These are phyloP conservation scores for Myochromella boudieri DNA, from an alignment of 768 basidiomycete species.

Conservation along the genomic window DNA sequence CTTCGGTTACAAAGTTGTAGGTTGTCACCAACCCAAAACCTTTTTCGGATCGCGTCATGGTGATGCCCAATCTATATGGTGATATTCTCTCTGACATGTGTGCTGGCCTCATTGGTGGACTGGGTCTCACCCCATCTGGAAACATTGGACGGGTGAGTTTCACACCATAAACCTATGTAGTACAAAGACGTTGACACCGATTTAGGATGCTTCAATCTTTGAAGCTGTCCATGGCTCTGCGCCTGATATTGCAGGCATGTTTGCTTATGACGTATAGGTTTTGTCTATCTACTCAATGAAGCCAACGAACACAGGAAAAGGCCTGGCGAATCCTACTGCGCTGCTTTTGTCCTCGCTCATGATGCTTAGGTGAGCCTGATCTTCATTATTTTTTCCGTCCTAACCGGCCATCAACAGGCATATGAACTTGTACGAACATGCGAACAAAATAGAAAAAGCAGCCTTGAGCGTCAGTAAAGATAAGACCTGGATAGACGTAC, in stretches of 20 bases:
- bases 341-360: slow-evolving; percentile 92
- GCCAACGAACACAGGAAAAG: slow-evolving; percentile 57
- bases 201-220: slow-evolving; percentile 95
- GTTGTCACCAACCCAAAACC: slow-evolving; percentile 92
- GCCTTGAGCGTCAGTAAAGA: slow-evolving; percentile 69
- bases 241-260: slow-evolving; percentile 93
- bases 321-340: slow-evolving; percentile 99
- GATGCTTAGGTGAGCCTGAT: slow-evolving; percentile 82
- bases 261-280: slow-evolving; percentile 1
- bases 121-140: slow-evolving; percentile 95
- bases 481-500: not conserved
- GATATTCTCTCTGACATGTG: slow-evolving; percentile 98
- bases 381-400: not conserved
- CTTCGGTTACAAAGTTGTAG: slow-evolving; percentile 31
- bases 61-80: slow-evolving; percentile 98
- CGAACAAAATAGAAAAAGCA: slow-evolving; percentile 89
- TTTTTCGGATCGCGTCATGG: slow-evolving; percentile 97
- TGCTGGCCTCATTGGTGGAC: slow-evolving; percentile 95
- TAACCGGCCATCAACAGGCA: slow-evolving; percentile 51
- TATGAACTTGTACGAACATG: slow-evolving; percentile 86
- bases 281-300: not conserved
- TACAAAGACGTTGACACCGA: slow-evolving; percentile 11
- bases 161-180: not conserved
- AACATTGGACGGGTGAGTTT: slow-evolving; percentile 87
- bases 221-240: slow-evolving; percentile 99